phyloP scores from a whole-genome alignment of 148 eudicot genomes.

The Hydrangea macrophylla region DNA sequence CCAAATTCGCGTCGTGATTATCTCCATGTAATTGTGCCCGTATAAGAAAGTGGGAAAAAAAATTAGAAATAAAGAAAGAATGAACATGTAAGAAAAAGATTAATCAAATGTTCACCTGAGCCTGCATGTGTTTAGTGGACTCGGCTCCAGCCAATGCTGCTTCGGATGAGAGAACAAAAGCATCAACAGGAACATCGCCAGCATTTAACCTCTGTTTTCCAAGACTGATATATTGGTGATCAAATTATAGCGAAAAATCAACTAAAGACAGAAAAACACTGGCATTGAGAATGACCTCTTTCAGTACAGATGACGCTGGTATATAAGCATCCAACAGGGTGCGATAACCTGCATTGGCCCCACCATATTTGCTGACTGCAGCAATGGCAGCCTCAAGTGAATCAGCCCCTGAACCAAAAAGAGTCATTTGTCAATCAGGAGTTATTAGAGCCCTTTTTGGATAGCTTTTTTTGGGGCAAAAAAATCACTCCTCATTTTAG shows the following conservation, averaged over 20 bases:
- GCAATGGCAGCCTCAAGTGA: slow-evolving; percentile 82
- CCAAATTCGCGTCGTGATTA: too few species aligned
- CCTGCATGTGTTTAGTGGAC: slow-evolving; percentile 79
- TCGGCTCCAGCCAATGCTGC: slow-evolving; percentile 83
- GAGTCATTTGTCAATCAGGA: background rate
- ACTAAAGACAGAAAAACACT: background rate
- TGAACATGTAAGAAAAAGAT: background rate
- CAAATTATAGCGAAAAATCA: slow-evolving; percentile 1
- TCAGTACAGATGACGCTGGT: slow-evolving; percentile 73
- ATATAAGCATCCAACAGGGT: slow-evolving; percentile 92
- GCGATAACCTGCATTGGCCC: slow-evolving; percentile 89
- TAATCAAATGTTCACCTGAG: slow-evolving; percentile 51
- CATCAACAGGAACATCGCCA: slow-evolving; percentile 71
- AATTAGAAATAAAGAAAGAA: background rate
- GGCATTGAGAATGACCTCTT: slow-evolving; percentile 49
- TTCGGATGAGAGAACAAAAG: slow-evolving; percentile 79
- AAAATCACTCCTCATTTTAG: too few species aligned
- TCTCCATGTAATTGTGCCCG: too few species aligned
- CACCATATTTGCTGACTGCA: slow-evolving; percentile 91
- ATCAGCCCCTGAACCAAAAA: slow-evolving; percentile 64
- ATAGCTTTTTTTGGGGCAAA: too few species aligned
- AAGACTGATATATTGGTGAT: slow-evolving; percentile 17
- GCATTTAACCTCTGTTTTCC: slow-evolving; percentile 60
- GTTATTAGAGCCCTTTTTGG: too few species aligned
- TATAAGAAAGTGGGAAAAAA: background rate